A percentile compares a stretch with the other conserved stretches of the same genome.
Evolutionary conservation across 768 basidiomycete species (phyloP).

Genomic region (Tylopilus intermedius): DNA sequence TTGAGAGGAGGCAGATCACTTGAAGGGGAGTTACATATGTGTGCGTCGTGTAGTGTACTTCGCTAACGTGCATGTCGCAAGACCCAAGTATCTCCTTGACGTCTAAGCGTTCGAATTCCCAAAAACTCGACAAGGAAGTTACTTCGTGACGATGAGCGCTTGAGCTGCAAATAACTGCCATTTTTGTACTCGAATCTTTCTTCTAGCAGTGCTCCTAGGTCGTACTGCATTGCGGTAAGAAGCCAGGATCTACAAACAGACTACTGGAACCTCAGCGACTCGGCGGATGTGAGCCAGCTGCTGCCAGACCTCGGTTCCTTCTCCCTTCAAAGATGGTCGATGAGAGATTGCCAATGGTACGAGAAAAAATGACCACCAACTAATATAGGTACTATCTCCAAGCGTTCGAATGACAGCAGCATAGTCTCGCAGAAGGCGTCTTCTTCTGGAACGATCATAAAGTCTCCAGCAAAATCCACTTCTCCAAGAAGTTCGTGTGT

Average conservation of each 20-base stretch:
- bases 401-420: slow-evolving; percentile 19
- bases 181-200: not conserved
- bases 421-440: slow-evolving; percentile 17
- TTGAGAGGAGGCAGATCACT: not conserved
- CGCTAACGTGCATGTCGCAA: slow-evolving; percentile 15
- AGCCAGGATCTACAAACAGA: slow-evolving; percentile 31
- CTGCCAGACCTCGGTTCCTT: slow-evolving; percentile 32
- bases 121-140: slow-evolving; percentile 8
- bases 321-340: slow-evolving; percentile 21
- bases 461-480: slow-evolving; percentile 1
- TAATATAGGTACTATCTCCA: slow-evolving; percentile 34
- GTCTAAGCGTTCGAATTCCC: slow-evolving; percentile 18
- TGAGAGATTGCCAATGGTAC: not conserved
- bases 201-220: not conserved
- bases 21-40: not conserved
- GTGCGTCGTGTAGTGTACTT: not conserved
- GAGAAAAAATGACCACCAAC: slow-evolving; percentile 29
- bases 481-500: slow-evolving; percentile 8
- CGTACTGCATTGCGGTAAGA: slow-evolving; percentile 8
- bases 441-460: slow-evolving; percentile 16
- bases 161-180: not conserved
- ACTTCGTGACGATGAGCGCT: slow-evolving; percentile 7
- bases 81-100: slow-evolving; percentile 14
- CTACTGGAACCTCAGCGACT: slow-evolving; percentile 30
- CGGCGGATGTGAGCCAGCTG: slow-evolving; percentile 28